phyloP scores from a whole-genome alignment of 225 moss, liverwort and hornwort species.

The Asterella californica region DNA sequence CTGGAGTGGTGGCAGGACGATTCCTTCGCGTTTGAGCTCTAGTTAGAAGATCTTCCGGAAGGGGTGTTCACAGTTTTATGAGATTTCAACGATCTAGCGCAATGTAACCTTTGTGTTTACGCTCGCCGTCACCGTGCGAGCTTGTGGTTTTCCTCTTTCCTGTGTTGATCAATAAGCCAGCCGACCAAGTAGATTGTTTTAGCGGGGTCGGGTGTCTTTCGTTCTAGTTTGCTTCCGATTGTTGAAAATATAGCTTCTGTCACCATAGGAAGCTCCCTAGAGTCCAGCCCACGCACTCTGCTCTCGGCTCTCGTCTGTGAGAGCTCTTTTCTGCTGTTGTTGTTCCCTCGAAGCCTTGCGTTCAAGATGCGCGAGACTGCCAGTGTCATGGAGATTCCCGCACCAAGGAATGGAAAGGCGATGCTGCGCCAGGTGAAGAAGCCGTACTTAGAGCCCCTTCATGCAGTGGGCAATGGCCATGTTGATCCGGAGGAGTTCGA shows the following conservation, averaged over 20 bases:
- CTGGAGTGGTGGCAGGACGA: neutral
- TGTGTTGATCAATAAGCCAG: neutral
- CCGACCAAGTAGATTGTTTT: neutral
- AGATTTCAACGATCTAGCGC: constrained; percentile 13
- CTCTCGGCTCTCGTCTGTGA: constrained; percentile 18
- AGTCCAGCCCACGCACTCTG: neutral
- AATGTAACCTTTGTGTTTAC: constrained; percentile 13
- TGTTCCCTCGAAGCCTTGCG: neutral
- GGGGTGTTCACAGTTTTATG: neutral
- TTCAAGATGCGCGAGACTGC: constrained; percentile 22
- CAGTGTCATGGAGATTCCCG: constrained; percentile 32
- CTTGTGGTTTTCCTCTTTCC: neutral
- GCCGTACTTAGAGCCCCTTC: constrained; percentile 32
- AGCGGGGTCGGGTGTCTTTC: neutral
- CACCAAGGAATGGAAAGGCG: constrained; percentile 30
- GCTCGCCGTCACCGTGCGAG: constrained; percentile 21
- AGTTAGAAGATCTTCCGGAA: neutral
- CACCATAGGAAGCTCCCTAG: neutral
- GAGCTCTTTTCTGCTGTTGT: neutral
- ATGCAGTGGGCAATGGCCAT: neutral
- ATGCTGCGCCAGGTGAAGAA: constrained; percentile 39
- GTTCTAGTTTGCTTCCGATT: neutral
- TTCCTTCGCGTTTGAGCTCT: neutral
- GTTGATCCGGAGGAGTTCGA: constrained; percentile 68
- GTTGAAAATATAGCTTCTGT: neutral